Percentiles rank a stretch among this genome's conserved stretches.
These are phyloP conservation scores for Chytridium lagenaria DNA, from an alignment of 371 early-diverging fungal species.

Conservation along the genomic window DNA sequence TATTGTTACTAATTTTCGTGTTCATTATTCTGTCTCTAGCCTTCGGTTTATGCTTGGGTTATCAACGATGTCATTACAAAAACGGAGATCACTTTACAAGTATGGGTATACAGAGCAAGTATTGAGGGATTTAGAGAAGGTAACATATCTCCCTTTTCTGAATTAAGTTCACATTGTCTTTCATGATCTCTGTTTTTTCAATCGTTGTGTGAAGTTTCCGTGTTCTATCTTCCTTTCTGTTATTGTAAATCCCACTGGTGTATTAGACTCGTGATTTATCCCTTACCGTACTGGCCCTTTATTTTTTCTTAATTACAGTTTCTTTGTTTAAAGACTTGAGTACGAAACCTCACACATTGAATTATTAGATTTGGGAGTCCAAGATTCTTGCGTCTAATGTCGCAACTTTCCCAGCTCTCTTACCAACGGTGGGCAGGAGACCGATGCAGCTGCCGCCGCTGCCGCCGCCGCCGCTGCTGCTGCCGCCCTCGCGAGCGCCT, in stretches of 20 bases:
- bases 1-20: background rate
- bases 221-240: no score
- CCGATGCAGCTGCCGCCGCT: slow-evolving; percentile 11
- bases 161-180: no score
- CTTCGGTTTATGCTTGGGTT: slow-evolving; percentile 82
- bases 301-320: background rate
- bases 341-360: no score
- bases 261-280: no score
- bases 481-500: slow-evolving; percentile 1
- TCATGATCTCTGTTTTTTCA: no score
- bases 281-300: no score
- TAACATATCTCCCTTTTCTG: no score
- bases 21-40: slow-evolving; percentile 29
- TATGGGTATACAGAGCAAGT: slow-evolving; percentile 89
- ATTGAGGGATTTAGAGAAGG: slow-evolving; percentile 85
- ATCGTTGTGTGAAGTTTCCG: no score
- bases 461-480: slow-evolving; percentile 15
- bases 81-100: slow-evolving; percentile 89
- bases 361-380: slow-evolving; percentile 89
- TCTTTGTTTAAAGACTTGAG: no score
- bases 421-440: slow-evolving; percentile 10
- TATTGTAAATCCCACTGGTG: no score
- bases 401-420: slow-evolving; percentile 64
- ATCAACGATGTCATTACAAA: slow-evolving; percentile 93
- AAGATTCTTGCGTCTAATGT: slow-evolving; percentile 80